Conservation (phyloP, 129 eudicot species). For the Lonicera japonica region DNA sequence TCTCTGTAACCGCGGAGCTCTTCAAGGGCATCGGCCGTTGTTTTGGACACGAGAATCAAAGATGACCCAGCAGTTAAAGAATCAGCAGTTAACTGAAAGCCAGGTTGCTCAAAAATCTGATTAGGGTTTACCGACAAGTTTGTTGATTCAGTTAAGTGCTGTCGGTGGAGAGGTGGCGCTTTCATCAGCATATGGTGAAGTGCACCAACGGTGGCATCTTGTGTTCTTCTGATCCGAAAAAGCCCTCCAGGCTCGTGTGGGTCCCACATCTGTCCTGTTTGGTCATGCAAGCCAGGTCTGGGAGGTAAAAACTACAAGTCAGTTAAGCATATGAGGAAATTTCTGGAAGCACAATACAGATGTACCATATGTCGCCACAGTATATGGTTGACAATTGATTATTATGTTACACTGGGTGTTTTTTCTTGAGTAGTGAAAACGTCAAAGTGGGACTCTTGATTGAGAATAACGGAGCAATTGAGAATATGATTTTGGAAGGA, state of each 20-base stretch:
- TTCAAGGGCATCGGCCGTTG: constrained; percentile 78
- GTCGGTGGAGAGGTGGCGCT: constrained; percentile 75
- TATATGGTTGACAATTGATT: too few relatives aligned
- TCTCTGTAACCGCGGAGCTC: constrained; percentile 70
- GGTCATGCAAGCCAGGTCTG: constrained; percentile 67
- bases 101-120: constrained; percentile 20
- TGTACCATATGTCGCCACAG: too few relatives aligned
- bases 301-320: neutral
- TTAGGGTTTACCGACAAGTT: constrained; percentile 14
- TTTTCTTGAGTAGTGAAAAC: too few relatives aligned
- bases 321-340: too few relatives aligned
- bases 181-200: constrained; percentile 71
- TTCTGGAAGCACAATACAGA: too few relatives aligned
- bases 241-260: constrained; percentile 29
- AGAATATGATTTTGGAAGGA: too few relatives aligned
- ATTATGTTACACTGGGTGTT: too few relatives aligned
- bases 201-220: constrained; percentile 87
- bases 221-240: constrained; percentile 40
- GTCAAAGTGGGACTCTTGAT: too few relatives aligned
- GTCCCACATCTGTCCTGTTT: constrained; percentile 27
- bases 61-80: constrained; percentile 28
- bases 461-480: too few relatives aligned
- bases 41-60: constrained; percentile 32
- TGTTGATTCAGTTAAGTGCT: constrained; percentile 19
- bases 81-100: neutral